phyloP scores from a whole-genome alignment of 192 early-diverging fungal genomes.

The Piromyces sp. region DNA sequence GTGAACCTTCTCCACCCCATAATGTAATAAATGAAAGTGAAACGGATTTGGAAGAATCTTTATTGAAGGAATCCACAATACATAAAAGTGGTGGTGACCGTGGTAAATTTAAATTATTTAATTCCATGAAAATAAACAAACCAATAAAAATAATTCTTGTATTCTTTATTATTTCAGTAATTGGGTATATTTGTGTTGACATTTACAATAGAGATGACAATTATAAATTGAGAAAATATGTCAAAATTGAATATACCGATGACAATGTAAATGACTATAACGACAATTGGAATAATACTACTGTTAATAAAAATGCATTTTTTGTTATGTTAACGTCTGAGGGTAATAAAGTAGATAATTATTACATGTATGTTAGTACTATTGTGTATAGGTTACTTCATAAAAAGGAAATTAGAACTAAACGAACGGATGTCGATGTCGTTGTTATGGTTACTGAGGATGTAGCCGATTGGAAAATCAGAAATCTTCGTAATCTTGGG shows the following conservation, averaged over 20 bases:
- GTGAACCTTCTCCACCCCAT: no score
- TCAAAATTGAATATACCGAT: background rate
- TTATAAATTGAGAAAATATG: background rate
- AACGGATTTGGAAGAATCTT: no score
- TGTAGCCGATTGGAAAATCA: background rate
- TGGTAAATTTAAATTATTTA: no score
- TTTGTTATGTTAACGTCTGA: background rate
- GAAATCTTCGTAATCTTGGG: background rate
- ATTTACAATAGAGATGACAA: background rate
- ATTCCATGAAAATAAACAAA: no score
- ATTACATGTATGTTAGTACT: background rate
- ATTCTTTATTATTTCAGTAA: no score
- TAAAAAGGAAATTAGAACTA: background rate
- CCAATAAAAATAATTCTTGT: no score
- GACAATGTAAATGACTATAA: background rate
- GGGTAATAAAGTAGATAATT: background rate
- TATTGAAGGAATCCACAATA: no score
- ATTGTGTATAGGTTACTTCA: background rate
- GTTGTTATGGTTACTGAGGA: background rate
- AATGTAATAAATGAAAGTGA: no score
- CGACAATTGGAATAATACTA: background rate
- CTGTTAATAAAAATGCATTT: background rate
- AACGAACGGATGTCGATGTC: background rate
- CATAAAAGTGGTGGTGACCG: no score
- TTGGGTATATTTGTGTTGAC: no score